Conservation (phyloP, 1,139 yeast genomes). For the Wickerhamomyces sp. region DNA sequence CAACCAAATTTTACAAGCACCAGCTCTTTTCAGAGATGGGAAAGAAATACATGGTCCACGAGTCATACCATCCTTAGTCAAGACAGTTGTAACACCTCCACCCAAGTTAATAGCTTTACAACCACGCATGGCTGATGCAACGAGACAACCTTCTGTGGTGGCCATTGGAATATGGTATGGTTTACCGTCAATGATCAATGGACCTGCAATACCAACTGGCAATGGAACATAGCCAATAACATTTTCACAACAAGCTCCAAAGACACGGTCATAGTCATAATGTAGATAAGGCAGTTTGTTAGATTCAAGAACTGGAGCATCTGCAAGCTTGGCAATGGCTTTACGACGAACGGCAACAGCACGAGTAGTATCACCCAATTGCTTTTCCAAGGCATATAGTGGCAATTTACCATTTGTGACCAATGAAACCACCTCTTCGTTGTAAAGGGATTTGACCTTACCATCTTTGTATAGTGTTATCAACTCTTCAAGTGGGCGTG, state of each 20-base stretch:
- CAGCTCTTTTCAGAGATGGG: slow-evolving; percentile 78
- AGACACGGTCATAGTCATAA: slow-evolving; percentile 92
- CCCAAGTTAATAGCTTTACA: slow-evolving; percentile 97
- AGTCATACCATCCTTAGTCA: slow-evolving; percentile 97
- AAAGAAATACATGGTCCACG: slow-evolving; percentile 97
- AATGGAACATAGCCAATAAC: slow-evolving; percentile 95
- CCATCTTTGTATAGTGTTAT: slow-evolving; percentile 65
- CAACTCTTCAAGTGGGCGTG: slow-evolving; percentile 57
- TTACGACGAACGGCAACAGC: slow-evolving; percentile 93
- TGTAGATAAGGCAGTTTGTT: slow-evolving; percentile 70
- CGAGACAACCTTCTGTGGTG: slow-evolving; percentile 97
- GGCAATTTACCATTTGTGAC: slow-evolving; percentile 80
- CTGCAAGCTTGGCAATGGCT: slow-evolving; percentile 78
- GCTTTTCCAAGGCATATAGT: slow-evolving; percentile 89
- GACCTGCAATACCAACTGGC: slow-evolving; percentile 98
- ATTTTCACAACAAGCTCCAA: slow-evolving; percentile 98
- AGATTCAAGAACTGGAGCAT: slow-evolving; percentile 73
- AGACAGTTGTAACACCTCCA: slow-evolving; percentile 89
- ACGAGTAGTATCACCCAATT: slow-evolving; percentile 77
- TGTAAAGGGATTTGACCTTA: slow-evolving; percentile 53
- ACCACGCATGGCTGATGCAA: slow-evolving; percentile 98
- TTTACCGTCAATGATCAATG: slow-evolving; percentile 81
- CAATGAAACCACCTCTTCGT: slow-evolving; percentile 70
- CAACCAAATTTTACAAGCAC: slow-evolving; percentile 92
- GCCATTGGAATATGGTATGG: slow-evolving; percentile 97